Conservation (phyloP, 1,284 basidiomycete species). For the Cerioporus squamosus region DNA sequence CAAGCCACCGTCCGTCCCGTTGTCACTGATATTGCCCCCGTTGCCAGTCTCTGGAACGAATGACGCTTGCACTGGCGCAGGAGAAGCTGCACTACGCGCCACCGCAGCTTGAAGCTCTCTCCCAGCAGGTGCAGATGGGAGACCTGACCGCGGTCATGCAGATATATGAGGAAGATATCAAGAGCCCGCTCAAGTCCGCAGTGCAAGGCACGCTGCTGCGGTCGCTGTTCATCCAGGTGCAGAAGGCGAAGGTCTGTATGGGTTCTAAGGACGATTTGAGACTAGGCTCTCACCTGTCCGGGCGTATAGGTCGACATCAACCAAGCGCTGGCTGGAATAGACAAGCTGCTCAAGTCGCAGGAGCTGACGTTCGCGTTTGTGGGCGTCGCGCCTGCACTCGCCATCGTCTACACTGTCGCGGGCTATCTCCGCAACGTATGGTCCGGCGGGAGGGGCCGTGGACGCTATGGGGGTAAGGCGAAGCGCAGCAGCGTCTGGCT, state of each 20-base stretch:
- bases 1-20: no score
- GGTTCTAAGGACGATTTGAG: background rate
- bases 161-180: conserved; percentile 93
- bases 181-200: conserved; percentile 82
- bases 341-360: conserved; percentile 92
- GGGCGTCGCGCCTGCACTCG: conserved; percentile 90
- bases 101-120: conserved; percentile 67
- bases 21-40: background rate
- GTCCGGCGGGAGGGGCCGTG: conserved; percentile 49
- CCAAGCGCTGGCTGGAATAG: conserved; percentile 84
- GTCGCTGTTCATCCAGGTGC: conserved; percentile 90
- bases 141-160: conserved; percentile 89
- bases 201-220: conserved; percentile 84
- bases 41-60: conserved; percentile 85
- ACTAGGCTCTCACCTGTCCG: background rate
- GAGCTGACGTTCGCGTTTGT: conserved; percentile 98
- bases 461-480: conserved; percentile 56
- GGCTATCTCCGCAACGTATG: conserved; percentile 57
- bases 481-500: conserved; percentile 59
- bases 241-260: conserved; percentile 87
- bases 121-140: conserved; percentile 73
- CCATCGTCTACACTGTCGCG: conserved; percentile 75
- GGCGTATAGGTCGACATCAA: conserved; percentile 83
- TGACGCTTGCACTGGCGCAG: conserved; percentile 85
- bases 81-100: conserved; percentile 76